Evolutionary conservation across 2,329 filamentous ascomycete genomes (phyloP).

Genomic region (Colletotrichum cordylinicola): DNA sequence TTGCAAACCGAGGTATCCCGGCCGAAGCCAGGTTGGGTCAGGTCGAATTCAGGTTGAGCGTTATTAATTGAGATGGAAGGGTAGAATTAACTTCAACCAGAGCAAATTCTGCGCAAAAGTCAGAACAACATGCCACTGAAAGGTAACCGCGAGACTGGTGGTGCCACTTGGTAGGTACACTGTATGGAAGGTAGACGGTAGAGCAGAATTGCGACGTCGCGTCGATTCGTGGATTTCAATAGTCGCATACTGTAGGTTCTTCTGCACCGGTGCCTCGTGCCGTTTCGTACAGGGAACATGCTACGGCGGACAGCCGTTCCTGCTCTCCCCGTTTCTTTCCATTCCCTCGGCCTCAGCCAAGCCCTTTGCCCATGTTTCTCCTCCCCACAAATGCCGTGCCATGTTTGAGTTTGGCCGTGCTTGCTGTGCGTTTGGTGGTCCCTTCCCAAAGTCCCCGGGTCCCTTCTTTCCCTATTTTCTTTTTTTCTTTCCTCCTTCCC

Average conservation of each 20-base stretch:
- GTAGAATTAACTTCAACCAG: not conserved
- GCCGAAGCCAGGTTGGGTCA: not conserved
- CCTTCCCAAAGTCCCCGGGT: not conserved
- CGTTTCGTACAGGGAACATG: not conserved
- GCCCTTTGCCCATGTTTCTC: not conserved
- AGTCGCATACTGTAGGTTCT: not conserved
- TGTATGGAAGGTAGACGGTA: not conserved
- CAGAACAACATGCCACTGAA: conserved; percentile 11
- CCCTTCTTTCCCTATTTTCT: not conserved
- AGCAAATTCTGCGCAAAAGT: not conserved
- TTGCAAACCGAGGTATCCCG: not conserved
- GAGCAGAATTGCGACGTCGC: not conserved
- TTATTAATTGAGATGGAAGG: not conserved
- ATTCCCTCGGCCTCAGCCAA: not conserved
- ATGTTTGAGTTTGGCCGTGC: not conserved
- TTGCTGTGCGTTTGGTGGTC: not conserved
- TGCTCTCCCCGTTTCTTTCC: not conserved
- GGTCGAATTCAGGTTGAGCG: not conserved
- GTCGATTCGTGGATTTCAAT: not conserved
- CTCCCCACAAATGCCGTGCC: not conserved
- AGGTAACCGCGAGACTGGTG: conserved; percentile 5
- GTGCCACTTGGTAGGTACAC: not conserved
- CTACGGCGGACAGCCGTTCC: not conserved
- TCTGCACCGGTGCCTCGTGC: not conserved
- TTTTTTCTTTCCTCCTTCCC: not conserved